Evolutionary conservation across 495 filamentous ascomycete species (phyloP).

Genomic region (Clohesyomyces aquaticus): DNA sequence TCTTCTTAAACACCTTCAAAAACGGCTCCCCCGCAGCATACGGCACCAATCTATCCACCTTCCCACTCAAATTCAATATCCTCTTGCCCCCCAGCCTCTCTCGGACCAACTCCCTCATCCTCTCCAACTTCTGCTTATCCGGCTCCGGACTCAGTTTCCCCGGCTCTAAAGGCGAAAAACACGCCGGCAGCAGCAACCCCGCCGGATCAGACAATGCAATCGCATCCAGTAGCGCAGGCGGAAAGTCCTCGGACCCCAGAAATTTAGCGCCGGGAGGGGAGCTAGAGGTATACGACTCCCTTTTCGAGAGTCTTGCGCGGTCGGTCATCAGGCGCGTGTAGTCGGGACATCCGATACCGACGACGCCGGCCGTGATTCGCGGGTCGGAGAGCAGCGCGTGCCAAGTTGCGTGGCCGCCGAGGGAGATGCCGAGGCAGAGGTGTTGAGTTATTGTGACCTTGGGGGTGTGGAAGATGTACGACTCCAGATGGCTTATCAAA

Average conservation of each 20-base stretch:
- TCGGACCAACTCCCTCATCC: constrained; percentile 52
- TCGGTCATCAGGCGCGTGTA: constrained; percentile 77
- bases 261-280: constrained; percentile 65
- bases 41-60: constrained; percentile 81
- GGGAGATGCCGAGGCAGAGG: constrained; percentile 76
- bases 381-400: constrained; percentile 77
- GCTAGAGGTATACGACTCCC: constrained; percentile 60
- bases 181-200: constrained; percentile 43
- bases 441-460: constrained; percentile 65
- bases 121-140: constrained; percentile 36
- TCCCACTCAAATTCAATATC: constrained; percentile 77
- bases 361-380: constrained; percentile 71
- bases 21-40: constrained; percentile 71
- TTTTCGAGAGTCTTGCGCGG: constrained; percentile 73
- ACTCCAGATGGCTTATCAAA: constrained; percentile 73
- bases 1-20: constrained; percentile 68
- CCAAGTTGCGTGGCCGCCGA: constrained; percentile 91
- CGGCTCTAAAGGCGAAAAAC: constrained; percentile 15
- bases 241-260: constrained; percentile 76
- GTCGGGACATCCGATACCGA: constrained; percentile 89
- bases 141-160: no score
- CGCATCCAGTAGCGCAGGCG: constrained; percentile 63
- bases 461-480: constrained; percentile 67
- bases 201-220: constrained; percentile 71
- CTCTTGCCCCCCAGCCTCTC: constrained; percentile 69